phyloP scores from a whole-genome alignment of 2,329 filamentous ascomycete genomes.

The Ophiostoma perfectum region DNA sequence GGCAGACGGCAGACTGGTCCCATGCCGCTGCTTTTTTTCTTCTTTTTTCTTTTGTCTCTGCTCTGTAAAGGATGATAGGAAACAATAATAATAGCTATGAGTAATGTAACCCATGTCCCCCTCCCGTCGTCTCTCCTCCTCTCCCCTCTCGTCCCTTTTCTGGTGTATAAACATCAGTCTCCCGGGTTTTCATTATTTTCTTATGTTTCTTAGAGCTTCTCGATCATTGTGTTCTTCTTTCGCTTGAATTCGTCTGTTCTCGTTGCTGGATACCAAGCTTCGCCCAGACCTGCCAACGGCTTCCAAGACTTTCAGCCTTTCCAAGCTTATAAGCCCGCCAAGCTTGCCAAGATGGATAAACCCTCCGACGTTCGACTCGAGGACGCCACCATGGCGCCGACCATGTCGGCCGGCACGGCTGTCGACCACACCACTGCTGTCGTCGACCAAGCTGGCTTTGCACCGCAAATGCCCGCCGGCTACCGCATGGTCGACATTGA shows the following conservation, averaged over 20 bases:
- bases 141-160: neutral
- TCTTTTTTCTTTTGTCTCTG: too few relatives aligned
- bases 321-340: neutral
- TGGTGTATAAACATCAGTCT: neutral
- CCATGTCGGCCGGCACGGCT: constrained; percentile 2
- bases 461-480: neutral
- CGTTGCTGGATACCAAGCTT: constrained; percentile 2
- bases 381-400: neutral
- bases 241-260: neutral
- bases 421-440: neutral
- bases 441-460: neutral
- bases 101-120: neutral
- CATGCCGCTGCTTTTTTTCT: too few relatives aligned
- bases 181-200: neutral
- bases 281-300: constrained; percentile 12
- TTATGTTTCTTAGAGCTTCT: neutral
- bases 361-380: constrained; percentile 15
- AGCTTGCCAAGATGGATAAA: constrained; percentile 21
- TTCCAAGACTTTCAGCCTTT: constrained; percentile 5
- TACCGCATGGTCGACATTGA: constrained; percentile 28
- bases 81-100: neutral
- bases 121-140: neutral
- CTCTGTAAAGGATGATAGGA: neutral
- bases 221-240: neutral
- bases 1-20: neutral